Conservation (phyloP, 768 basidiomycete species). For the Bullera alba region DNA sequence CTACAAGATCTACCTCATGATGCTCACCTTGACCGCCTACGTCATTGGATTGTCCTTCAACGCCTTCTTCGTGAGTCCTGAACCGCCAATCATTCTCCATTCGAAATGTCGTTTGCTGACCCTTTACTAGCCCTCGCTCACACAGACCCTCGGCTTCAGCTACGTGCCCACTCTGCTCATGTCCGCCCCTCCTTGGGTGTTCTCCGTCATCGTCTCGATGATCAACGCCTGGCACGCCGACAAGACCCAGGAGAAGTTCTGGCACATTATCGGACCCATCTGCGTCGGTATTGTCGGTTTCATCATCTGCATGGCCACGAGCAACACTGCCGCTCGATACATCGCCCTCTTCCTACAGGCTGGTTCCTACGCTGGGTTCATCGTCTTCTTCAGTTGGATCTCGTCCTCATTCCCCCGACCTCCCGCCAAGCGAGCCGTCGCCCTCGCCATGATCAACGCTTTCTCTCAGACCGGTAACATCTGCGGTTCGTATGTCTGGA, state of each 20-base stretch:
- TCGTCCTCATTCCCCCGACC: slow-evolving; percentile 64
- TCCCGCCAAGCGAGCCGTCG: slow-evolving; percentile 80
- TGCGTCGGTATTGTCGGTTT: slow-evolving; percentile 56
- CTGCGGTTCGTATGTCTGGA: slow-evolving; percentile 62
- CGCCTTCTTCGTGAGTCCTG: slow-evolving; percentile 52
- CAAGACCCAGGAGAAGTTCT: slow-evolving; percentile 61
- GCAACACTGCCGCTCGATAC: slow-evolving; percentile 39
- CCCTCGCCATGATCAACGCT: slow-evolving; percentile 72
- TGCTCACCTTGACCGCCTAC: slow-evolving; percentile 56
- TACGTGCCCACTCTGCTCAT: slow-evolving; percentile 63
- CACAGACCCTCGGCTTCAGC: slow-evolving; percentile 56
- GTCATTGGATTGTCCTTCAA: slow-evolving; percentile 63
- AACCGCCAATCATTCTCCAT: slow-evolving; percentile 2
- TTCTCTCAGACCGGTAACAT: slow-evolving; percentile 79
- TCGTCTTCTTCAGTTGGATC: slow-evolving; percentile 50
- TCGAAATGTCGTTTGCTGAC: background rate
- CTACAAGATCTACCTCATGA: slow-evolving; percentile 72
- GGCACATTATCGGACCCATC: slow-evolving; percentile 54
- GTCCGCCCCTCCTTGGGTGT: slow-evolving; percentile 62
- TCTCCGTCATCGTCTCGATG: slow-evolving; percentile 52
- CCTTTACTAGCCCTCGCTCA: slow-evolving; percentile 49
- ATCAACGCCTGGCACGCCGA: slow-evolving; percentile 58
- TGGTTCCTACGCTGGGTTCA: slow-evolving; percentile 53
- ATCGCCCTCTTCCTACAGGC: slow-evolving; percentile 49
- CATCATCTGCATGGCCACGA: slow-evolving; percentile 44